A percentile compares a stretch with the other conserved stretches of the same genome.
These are phyloP conservation scores for Botryotinia convoluta DNA, from an alignment of 2,329 filamentous ascomycete genomes.

Conservation along the genomic window DNA sequence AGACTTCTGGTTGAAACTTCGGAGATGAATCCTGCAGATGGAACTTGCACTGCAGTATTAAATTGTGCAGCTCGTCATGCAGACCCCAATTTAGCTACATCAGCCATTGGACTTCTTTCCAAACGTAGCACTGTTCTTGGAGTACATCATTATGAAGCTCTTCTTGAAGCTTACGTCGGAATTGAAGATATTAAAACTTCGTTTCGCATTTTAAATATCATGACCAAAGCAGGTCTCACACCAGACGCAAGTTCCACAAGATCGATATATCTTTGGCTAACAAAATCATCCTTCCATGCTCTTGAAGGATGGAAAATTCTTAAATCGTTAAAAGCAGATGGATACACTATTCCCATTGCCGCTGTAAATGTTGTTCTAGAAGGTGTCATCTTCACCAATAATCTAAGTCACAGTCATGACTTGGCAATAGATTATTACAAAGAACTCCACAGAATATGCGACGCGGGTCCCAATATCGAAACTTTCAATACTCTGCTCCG, in stretches of 20 bases:
- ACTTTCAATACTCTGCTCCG: constrained; percentile 61
- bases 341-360: constrained; percentile 50
- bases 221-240: constrained; percentile 61
- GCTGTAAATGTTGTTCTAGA: constrained; percentile 46
- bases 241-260: constrained; percentile 60
- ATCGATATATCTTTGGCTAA: constrained; percentile 58
- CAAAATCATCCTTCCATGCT: constrained; percentile 44
- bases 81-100: constrained; percentile 66
- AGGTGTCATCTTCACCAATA: constrained; percentile 37
- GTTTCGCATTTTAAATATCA: constrained; percentile 69
- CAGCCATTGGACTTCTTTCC: constrained; percentile 65
- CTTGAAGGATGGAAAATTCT: constrained; percentile 56
- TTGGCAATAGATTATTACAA: constrained; percentile 61
- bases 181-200: constrained; percentile 62
- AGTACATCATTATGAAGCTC: constrained; percentile 73
- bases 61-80: constrained; percentile 67
- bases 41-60: constrained; percentile 66
- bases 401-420: constrained; percentile 40
- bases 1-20: constrained; percentile 56
- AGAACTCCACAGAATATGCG: constrained; percentile 51
- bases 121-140: constrained; percentile 56
- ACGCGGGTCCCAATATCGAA: constrained; percentile 45
- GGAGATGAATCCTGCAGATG: constrained; percentile 61
- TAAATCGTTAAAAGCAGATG: constrained; percentile 50
- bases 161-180: constrained; percentile 67